A percentile compares a stretch with the other conserved stretches of the same genome.
phyloP scores from a whole-genome alignment of 2,329 filamentous ascomycete genomes.

The Fusarium piperis region DNA sequence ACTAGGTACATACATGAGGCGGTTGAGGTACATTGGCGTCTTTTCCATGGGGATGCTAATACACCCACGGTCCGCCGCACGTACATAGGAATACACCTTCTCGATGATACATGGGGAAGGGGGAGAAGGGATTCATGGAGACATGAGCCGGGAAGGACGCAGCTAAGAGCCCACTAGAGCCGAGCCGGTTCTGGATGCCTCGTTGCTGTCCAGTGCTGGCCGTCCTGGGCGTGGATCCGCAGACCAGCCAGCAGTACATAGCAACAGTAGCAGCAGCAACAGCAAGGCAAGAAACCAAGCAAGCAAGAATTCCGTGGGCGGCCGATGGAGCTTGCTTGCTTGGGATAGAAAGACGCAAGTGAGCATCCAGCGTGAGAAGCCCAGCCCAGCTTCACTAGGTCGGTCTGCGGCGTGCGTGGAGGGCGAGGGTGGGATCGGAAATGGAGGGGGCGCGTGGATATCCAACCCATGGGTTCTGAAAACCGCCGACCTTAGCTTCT shows the following conservation, averaged over 20 bases:
- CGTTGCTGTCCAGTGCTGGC: constrained; percentile 18
- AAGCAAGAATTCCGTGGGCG: neutral
- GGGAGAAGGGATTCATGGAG: constrained; percentile 16
- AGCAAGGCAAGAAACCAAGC: constrained; percentile 9
- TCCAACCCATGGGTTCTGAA: constrained; percentile 13
- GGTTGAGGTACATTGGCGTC: constrained; percentile 28
- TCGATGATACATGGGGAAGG: constrained; percentile 29
- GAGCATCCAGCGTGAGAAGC: neutral
- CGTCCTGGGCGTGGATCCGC: constrained; percentile 23
- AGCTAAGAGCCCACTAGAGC: constrained; percentile 23
- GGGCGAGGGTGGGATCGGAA: constrained; percentile 31
- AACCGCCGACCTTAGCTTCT: constrained; percentile 11
- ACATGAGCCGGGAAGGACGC: constrained; percentile 29
- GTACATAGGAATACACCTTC: neutral
- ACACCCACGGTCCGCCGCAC: constrained; percentile 20
- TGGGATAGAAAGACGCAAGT: neutral
- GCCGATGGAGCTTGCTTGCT: constrained; percentile 8
- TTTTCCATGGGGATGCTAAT: constrained; percentile 28
- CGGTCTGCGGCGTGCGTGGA: constrained; percentile 4
- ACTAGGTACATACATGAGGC: constrained; percentile 27
- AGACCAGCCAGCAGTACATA: neutral
- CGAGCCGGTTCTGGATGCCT: constrained; percentile 13
- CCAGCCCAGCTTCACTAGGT: neutral
- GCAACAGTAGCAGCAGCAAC: constrained; percentile 9
- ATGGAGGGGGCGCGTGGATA: constrained; percentile 29